These are phyloP conservation scores for Bretziella fagacearum DNA, from an alignment of 2,329 filamentous ascomycete species.

Conservation along the genomic window DNA sequence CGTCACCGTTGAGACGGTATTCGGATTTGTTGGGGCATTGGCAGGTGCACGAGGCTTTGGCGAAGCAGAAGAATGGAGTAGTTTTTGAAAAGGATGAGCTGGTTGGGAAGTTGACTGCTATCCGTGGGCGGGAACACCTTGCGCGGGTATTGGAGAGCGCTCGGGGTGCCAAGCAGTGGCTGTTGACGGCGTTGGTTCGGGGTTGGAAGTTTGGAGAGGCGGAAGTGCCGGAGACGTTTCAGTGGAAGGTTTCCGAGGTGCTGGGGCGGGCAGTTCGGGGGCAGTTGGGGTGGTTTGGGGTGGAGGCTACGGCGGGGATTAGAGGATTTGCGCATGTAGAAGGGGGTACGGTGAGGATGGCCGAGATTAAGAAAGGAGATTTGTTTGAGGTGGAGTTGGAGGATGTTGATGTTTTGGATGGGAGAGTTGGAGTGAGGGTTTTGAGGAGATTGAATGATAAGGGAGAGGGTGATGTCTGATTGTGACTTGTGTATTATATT, in stretches of 20 bases:
- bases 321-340: constrained; percentile 23
- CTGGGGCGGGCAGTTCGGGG: constrained; percentile 24
- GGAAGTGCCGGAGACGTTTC: constrained; percentile 30
- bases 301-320: constrained; percentile 22
- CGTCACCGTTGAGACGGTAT: constrained; percentile 49
- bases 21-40: constrained; percentile 47
- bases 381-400: constrained; percentile 31
- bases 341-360: constrained; percentile 24
- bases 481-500: neutral
- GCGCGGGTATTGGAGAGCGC: constrained; percentile 27
- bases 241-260: constrained; percentile 29
- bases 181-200: constrained; percentile 41
- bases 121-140: constrained; percentile 37
- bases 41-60: constrained; percentile 45
- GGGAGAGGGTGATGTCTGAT: neutral
- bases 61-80: constrained; percentile 20
- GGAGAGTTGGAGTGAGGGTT: constrained; percentile 30
- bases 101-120: constrained; percentile 25
- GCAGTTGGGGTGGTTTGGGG: constrained; percentile 33
- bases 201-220: constrained; percentile 39
- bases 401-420: constrained; percentile 36
- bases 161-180: constrained; percentile 34
- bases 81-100: neutral
- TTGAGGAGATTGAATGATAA: constrained; percentile 18
- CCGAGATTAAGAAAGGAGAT: too few species aligned